Conservation (phyloP, 495 filamentous ascomycete species). For the Penicillium pancosmium region DNA sequence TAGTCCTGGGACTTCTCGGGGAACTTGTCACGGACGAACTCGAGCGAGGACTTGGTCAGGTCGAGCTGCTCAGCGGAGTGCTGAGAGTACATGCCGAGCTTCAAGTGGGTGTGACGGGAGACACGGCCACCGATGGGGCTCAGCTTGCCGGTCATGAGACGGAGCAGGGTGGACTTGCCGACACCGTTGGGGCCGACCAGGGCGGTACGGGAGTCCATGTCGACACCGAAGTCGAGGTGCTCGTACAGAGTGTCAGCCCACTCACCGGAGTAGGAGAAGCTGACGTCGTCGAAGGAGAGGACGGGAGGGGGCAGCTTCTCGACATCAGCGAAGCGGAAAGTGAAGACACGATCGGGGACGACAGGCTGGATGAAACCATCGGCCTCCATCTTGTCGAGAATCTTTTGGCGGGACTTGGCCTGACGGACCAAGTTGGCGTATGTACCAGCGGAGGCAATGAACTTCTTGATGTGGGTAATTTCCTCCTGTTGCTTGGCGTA, state of each 20-base stretch:
- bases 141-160: conserved; percentile 96
- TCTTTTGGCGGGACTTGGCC: conserved; percentile 99
- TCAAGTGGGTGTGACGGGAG: conserved; percentile 93
- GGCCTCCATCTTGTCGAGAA: conserved; percentile 99
- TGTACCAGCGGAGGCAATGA: conserved; percentile 99
- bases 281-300: conserved; percentile 93
- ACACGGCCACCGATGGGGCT: conserved; percentile 82
- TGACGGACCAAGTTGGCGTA: conserved; percentile 99
- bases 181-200: conserved; percentile 99
- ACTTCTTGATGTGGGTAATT: conserved; percentile 99
- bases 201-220: conserved; percentile 98
- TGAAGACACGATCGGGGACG: conserved; percentile 83
- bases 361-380: conserved; percentile 97
- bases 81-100: conserved; percentile 96
- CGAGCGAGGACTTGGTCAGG: conserved; percentile 93
- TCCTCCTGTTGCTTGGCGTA: conserved; percentile 99
- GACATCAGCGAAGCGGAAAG: conserved; percentile 97
- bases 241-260: conserved; percentile 91
- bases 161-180: conserved; percentile 97
- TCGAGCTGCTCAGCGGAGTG: conserved; percentile 98
- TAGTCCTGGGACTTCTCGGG: conserved; percentile 87
- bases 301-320: conserved; percentile 98
- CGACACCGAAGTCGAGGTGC: conserved; percentile 95
- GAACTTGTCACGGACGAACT: conserved; percentile 98
- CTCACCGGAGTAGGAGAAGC: conserved; percentile 95